A percentile compares a stretch with the other conserved stretches of the same genome.
Evolutionary conservation across 257 asterid genomes (phyloP).

Genomic region (Schizonepeta tenuifolia): DNA sequence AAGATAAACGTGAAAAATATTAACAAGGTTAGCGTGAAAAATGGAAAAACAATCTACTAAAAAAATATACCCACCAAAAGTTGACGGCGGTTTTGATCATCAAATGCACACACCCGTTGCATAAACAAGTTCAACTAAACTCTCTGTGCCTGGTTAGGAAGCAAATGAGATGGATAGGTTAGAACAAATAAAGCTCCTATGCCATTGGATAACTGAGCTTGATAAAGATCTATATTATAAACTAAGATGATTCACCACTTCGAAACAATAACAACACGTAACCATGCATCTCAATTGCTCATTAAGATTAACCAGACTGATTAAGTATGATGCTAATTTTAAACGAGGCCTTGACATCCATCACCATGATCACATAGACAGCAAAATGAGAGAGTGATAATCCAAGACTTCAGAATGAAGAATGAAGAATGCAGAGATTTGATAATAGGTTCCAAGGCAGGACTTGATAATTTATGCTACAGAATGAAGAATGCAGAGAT

Average conservation of each 20-base stretch:
- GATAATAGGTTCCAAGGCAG: too few relatives aligned
- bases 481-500: conserved; percentile 1
- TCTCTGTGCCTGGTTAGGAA: conserved; percentile 64
- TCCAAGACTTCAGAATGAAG: too few relatives aligned
- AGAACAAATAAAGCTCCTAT: conserved; percentile 22
- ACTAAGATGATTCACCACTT: background rate
- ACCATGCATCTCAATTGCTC: too few relatives aligned
- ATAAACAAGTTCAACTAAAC: conserved; percentile 73
- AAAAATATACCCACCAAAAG: conserved; percentile 71
- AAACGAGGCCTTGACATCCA: background rate
- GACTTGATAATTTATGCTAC: background rate
- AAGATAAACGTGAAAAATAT: conserved; percentile 19
- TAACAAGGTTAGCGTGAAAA: conserved; percentile 20
- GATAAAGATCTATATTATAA: background rate
- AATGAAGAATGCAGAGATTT: too few relatives aligned
- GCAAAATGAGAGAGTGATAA: too few relatives aligned
- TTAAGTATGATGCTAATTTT: too few relatives aligned
- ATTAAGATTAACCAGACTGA: too few relatives aligned
- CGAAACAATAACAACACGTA: background rate
- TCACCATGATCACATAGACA: too few relatives aligned
- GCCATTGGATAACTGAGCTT: conserved; percentile 4
- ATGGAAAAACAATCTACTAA: background rate
- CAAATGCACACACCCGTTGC: conserved; percentile 66
- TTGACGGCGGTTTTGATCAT: conserved; percentile 61
- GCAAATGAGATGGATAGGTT: conserved; percentile 13